Evolutionary conservation across 1,139 yeast species (phyloP).

Genomic region (Arxiozyma slooffiae): DNA sequence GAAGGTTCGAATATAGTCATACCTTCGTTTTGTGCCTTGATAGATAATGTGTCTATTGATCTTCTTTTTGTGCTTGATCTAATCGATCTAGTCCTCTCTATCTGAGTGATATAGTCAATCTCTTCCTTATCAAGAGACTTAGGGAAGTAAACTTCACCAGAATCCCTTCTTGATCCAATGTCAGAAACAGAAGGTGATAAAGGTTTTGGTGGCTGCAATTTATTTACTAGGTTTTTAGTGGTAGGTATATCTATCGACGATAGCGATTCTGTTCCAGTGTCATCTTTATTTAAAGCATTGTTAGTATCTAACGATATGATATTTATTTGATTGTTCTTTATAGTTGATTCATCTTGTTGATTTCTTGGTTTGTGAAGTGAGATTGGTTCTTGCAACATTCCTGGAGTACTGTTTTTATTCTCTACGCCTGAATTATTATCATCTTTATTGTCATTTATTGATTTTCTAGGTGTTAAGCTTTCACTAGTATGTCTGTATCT

Average conservation of each 20-base stretch:
- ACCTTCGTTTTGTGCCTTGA: conserved; percentile 35
- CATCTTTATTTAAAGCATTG: conserved; percentile 6
- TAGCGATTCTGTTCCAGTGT: background rate
- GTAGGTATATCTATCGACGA: background rate
- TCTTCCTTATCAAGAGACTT: conserved; percentile 56
- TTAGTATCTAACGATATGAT: conserved; percentile 25
- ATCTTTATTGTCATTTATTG: background rate
- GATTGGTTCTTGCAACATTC: background rate
- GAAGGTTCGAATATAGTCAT: conserved; percentile 33
- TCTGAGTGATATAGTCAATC: conserved; percentile 61
- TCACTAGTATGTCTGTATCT: background rate
- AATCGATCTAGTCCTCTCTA: conserved; percentile 57
- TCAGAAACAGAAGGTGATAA: background rate
- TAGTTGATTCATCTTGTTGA: background rate
- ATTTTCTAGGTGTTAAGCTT: background rate
- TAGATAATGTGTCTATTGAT: conserved; percentile 31
- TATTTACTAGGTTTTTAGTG: background rate
- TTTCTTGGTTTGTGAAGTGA: conserved; percentile 5
- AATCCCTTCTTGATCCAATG: conserved; percentile 13
- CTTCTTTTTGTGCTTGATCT: conserved; percentile 25
- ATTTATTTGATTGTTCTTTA: conserved; percentile 6
- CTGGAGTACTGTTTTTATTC: background rate
- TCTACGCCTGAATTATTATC: background rate
- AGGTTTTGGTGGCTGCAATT: conserved; percentile 8
- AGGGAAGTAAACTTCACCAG: conserved; percentile 65